Base-by-base conservation (phyloP, 106 monocot genomes). In the Allium fistulosum region DNA sequence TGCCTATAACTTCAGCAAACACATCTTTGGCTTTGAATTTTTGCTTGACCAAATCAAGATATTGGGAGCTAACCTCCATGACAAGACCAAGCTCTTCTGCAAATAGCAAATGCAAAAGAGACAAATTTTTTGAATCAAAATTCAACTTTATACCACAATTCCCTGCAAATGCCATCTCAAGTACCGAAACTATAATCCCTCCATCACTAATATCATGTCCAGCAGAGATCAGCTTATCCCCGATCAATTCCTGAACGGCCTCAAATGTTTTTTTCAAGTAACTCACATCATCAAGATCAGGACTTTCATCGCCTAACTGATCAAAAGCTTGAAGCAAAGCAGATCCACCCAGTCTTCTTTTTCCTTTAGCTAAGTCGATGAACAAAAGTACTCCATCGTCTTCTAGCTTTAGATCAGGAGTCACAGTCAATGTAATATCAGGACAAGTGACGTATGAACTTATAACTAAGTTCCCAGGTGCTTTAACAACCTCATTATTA, bases 121-220 rank as follows among this genome's bases (percentile, higher is more conserved):
- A 68, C 11, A 70, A 47, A 15, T 69, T 80, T 48, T 71, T 78
- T 2, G 88, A 84, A 1, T 13, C 70, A 17, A 97, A 46, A 51
- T 82, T 72, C 74, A 97, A 77, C 22, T 83, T 65, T 26, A 89
- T 63, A 57, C 96, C 96, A 71, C 82, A 92, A 69, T 97, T 92
- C 4, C 96, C 96, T 65, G 88, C 88, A 89, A 92, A 97, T 67
- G 96, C 92, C 96, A 97, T 97, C 72, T 97, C 96, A 60, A 97
- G 82, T 51, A 86, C 46, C 65, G 68, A 68, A 17, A 87, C 80
- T 65, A 97, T 63, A 63, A 97, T 52, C 4, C 96, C 96, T 60
- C 96, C 96, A 79, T 97, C 96, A 63, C 89, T 97, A 12, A 89
- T 71, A 57, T 97, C 96, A 83, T 97, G 96, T 49, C 96, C 92